Evolutionary conservation across 2,329 filamentous ascomycete genomes (phyloP), one percentile per base, ranked within the genome.

Genomic region (Penicillium fuscoglaucum): DNA sequence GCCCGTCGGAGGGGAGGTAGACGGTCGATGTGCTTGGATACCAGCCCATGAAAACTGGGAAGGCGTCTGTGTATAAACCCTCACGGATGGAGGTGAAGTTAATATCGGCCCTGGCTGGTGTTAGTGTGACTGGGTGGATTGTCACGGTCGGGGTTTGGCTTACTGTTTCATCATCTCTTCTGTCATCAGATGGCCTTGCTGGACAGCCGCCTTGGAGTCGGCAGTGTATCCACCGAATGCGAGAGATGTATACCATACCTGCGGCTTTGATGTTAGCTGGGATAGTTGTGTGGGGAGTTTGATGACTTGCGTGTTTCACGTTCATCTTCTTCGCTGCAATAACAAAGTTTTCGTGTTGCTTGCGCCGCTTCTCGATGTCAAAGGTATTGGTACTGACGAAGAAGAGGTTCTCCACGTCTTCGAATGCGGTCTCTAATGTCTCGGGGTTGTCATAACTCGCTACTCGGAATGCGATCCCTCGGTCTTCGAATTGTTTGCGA

Each of bases 51-150:
- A 86, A 87, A 31, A 87, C 72, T 2, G 84, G 84, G 71, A 84
- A 86, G 4, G 82, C 83, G 62, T 88, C 84, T 1, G 79, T 77
- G 67, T 87, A 88, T 35, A 86, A 66, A 0, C 84, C 85, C 67
- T 87, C 83, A 15, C 84, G 80, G 41, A 87, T 70, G 12, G 81
- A 77, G 13, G 83, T 85, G 65, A 80, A 84, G 1, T 76, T 76
- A 51, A 84, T 70, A 5, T 70, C 71, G 3, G 74, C 72, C 26
- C 74, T 76, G 24, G 15, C 9, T 44, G 0, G 60, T 63, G 29
- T 59, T 35, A 55, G 41, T 37, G 15, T 29, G 4, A 24, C 21
- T 52, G 29, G 19, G 10, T 37, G 28, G 24, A n/a, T 24, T 35
- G 9, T 31, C 17, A 48, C 47, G 12, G 33, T 46, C 19, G n/a